A percentile compares a stretch with the other conserved stretches of the same genome.
Conservation (phyloP, 306 rosid species). For the Vigna nakashimae region DNA sequence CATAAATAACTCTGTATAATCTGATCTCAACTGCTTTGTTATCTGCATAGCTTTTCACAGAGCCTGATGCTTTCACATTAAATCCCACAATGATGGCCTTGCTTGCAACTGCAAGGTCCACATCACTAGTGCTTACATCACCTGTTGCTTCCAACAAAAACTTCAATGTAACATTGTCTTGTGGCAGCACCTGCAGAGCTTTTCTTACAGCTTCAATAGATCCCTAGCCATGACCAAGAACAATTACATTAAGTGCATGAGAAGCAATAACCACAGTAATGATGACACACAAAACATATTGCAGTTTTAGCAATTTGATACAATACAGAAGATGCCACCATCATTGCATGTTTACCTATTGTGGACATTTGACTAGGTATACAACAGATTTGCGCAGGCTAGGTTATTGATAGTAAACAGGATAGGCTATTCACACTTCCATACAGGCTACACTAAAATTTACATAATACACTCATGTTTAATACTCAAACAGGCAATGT, state of each 20-base stretch:
- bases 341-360: constrained; percentile 6
- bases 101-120: constrained; percentile 96
- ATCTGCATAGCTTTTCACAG: constrained; percentile 87
- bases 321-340: constrained; percentile 31
- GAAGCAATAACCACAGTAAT: constrained; percentile 33
- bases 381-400: constrained; percentile 23
- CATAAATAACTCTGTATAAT: constrained; percentile 89
- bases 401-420: neutral
- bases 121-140: constrained; percentile 83
- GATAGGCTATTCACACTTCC: constrained; percentile 11
- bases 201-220: constrained; percentile 93
- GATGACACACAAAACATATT: constrained; percentile 33
- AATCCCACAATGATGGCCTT: constrained; percentile 88
- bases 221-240: constrained; percentile 65
- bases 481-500: neutral
- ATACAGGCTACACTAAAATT: constrained; percentile 23
- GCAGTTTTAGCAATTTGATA: constrained; percentile 8
- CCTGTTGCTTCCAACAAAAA: constrained; percentile 96
- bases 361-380: constrained; percentile 4
- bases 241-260: constrained; percentile 27
- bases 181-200: constrained; percentile 94
- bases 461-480: neutral
- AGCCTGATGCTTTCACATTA: constrained; percentile 77
- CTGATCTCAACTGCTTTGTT: constrained; percentile 92
- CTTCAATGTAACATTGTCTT: constrained; percentile 86